Evolutionary conservation across 352 stramenopile species (phyloP), one percentile per base, ranked within the genome.

Genomic region (Peronosclerospora sorghi): DNA sequence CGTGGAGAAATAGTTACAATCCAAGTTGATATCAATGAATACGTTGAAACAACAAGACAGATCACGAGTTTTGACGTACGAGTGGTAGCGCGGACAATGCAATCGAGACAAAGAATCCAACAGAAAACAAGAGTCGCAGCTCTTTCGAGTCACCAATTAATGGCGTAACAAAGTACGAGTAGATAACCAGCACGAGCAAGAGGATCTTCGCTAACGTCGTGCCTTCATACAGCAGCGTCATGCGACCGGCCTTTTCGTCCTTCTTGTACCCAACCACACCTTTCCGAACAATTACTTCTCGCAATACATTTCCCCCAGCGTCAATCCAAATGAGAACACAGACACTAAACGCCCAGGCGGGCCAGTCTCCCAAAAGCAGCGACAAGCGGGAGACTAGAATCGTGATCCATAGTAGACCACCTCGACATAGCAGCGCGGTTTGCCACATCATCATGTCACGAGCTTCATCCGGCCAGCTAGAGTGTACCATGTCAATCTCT

Each of bases 311-410:
- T 20, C 65, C 68, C 0, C 41, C 64, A 0, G 70, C 51, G 57
- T 87, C 70, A 54, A 87, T 66, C 75, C 72, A 87, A 49, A 87
- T 76, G 53, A 87, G 68, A 42, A 87, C 73, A 37, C 54, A 80
- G 13, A 83, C 43, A 3, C 73, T 70, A 45, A 85, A 87, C 47
- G 79, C 47, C 72, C 68, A 84, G n/a, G 54, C 55, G 1, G 75
- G 75, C 73, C 68, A 85, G 15, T 83, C 51, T 23, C 73, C 68
- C 21, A 87, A 52, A 39, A 85, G 65, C 21, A 78, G 39, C 2
- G 68, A 83, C 19, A 87, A 47, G 5, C 66, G 56, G 26, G 75
- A 83, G 8, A 83, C 70, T 20, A 57, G 18, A 27, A 87, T 53
- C 18, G 73, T 63, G 41, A 81, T 82, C 72, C 75, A 87, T 30